Evolutionary conservation across 495 filamentous ascomycete species (phyloP).

Genomic region (Bacidia gigantensis): DNA sequence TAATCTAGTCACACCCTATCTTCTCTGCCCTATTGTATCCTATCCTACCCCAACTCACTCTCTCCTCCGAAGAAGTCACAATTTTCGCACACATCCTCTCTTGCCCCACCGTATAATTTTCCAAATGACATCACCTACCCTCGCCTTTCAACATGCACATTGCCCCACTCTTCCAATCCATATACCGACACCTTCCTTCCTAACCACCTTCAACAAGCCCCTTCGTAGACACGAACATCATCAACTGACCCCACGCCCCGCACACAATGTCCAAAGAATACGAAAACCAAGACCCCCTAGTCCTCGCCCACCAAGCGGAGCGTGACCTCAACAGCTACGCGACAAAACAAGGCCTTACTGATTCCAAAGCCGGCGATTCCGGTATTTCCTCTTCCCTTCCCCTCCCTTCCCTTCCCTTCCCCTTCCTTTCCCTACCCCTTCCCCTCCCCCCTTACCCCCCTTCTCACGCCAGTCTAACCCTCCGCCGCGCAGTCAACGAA

Average conservation of each 20-base stretch:
- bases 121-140: neutral
- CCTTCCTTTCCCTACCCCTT: neutral
- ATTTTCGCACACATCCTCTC: no score
- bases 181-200: no score
- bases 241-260: neutral
- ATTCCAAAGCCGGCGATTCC: slow-evolving; percentile 15
- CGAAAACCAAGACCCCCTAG: slow-evolving; percentile 26
- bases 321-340: slow-evolving; percentile 33
- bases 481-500: slow-evolving; percentile 22
- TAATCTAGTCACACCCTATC: no score
- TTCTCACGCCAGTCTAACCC: neutral
- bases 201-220: neutral
- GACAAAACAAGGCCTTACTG: slow-evolving; percentile 29
- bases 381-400: slow-evolving; percentile 3
- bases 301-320: slow-evolving; percentile 33
- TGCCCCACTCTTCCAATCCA: neutral
- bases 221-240: neutral
- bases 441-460: neutral
- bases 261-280: slow-evolving; percentile 16
- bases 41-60: no score
- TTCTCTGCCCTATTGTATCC: no score
- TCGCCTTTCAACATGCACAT: neutral
- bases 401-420: neutral
- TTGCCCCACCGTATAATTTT: no score
- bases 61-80: no score